Evolutionary conservation across 768 basidiomycete genomes (phyloP).

Genomic region (Hygrocybe coccinea): DNA sequence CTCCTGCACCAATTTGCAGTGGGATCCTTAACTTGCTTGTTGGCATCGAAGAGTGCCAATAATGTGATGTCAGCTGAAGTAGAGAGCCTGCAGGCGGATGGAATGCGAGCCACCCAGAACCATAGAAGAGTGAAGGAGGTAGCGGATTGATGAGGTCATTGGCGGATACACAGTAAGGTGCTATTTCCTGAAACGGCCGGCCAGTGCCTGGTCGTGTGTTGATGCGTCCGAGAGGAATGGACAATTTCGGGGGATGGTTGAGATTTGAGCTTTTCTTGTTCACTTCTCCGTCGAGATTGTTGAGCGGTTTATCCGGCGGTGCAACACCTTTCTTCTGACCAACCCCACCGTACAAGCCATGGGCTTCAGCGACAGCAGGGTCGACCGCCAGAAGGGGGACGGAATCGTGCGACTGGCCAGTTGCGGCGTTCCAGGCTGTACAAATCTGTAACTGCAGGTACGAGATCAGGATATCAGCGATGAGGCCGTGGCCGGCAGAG

Average conservation of each 20-base stretch:
- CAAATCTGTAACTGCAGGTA: conserved; percentile 92
- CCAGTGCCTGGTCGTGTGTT: conserved; percentile 52
- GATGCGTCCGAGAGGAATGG: conserved; percentile 72
- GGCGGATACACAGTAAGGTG: conserved; percentile 91
- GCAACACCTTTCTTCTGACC: conserved; percentile 78
- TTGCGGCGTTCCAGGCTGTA: conserved; percentile 71
- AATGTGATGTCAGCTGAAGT: conserved; percentile 66
- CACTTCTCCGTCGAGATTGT: conserved; percentile 29
- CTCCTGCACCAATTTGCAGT: conserved; percentile 79
- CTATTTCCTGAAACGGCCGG: conserved; percentile 73
- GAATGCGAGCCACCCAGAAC: conserved; percentile 81
- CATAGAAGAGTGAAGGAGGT: conserved; percentile 89
- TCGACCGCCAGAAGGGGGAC: conserved; percentile 35
- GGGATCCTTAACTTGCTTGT: conserved; percentile 80
- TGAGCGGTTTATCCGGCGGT: conserved; percentile 34
- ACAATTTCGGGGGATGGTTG: conserved; percentile 31
- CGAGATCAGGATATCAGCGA: conserved; percentile 86
- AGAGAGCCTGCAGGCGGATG: conserved; percentile 51
- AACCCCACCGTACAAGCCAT: conserved; percentile 77
- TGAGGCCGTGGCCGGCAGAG: conserved; percentile 71
- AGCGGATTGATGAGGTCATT: conserved; percentile 97
- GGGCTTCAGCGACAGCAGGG: conserved; percentile 26
- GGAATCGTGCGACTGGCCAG: conserved; percentile 60
- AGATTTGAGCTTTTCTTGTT: conserved; percentile 6
- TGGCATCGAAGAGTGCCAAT: conserved; percentile 89